Conservation (phyloP, 83 land plant genomes). For the Larix sibirica region DNA sequence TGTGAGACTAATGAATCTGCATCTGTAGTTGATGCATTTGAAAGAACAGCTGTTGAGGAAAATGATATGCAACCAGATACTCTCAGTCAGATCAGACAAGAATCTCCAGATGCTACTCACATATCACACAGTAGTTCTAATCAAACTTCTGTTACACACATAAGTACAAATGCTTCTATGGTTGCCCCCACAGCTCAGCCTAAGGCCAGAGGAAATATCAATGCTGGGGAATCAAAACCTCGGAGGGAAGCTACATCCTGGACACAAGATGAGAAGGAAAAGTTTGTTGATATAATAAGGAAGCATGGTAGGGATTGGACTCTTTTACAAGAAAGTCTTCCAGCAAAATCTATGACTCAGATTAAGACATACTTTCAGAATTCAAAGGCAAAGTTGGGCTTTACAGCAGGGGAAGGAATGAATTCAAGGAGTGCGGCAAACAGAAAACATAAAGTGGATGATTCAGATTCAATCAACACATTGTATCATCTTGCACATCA, state of each 20-base stretch:
- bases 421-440: slow-evolving; percentile 14
- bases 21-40: background rate
- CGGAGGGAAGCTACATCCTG: slow-evolving; percentile 41
- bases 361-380: slow-evolving; percentile 45
- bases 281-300: slow-evolving; percentile 27
- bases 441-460: slow-evolving; percentile 31
- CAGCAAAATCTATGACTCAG: slow-evolving; percentile 35
- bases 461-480: slow-evolving; percentile 22
- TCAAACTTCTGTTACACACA: background rate
- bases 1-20: background rate
- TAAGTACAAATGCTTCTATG: background rate
- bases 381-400: slow-evolving; percentile 34
- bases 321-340: slow-evolving; percentile 31
- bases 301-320: slow-evolving; percentile 40
- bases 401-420: slow-evolving; percentile 14
- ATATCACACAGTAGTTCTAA: slow-evolving; percentile 1
- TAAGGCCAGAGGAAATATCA: slow-evolving; percentile 19
- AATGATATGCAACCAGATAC: slow-evolving; percentile 1
- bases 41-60: background rate
- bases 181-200: slow-evolving; percentile 2
- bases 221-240: slow-evolving; percentile 30
- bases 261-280: slow-evolving; percentile 41
- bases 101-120: slow-evolving; percentile 12
- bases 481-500: background rate
- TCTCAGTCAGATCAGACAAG: background rate